Base-by-base conservation (phyloP, 306 rosid genomes). In the Heteromeles arbutifolia region DNA sequence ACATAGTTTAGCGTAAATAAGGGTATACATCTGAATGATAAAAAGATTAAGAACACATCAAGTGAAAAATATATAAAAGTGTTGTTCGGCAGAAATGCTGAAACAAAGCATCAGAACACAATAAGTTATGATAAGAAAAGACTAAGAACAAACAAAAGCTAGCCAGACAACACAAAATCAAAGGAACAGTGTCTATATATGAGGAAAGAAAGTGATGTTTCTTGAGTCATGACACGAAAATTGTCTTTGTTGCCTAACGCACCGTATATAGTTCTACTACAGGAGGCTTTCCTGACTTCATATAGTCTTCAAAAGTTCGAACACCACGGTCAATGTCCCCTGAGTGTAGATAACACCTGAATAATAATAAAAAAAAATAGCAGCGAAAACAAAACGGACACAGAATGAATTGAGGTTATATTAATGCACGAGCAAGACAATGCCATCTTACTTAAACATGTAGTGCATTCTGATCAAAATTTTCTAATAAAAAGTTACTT, bases 281-380 rank as follows among this genome's bases (percentile, higher is more conserved):
- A 48, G 79, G 48, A 80, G 57, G 29, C 67, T 56, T 82, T 75
- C 90, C 82, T 22, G 87, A 74, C 22, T 58, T 86, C 74, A 72
- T 58, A 84, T 67, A 69, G 45, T 86, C 90, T 65, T 90, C 96
- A 86, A 92, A 87, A 43, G 75, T 50, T 77, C 83, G 83, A 75
- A 72, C 84, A 78, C 81, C 97, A 75, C 82, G 89, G 53, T 92
- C 98, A 85, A 95, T 84, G 72, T 90, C 90, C 76, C 98, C 96
- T 31, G 88, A 83, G 61, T 82, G 71, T 78, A 92, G 81, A 82
- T 92, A 90, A 83, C 97, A 89, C 91, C 97, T 95, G 85, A n/a
- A n/a, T n/a, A n/a, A n/a, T n/a, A 75, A 79, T 39, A 77, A 74
- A 79, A 82, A 41, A 82, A 74, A 4, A 52, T 62, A 73, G 81